phyloP scores from a whole-genome alignment of 805 yeast genomes.

The Naumovozyma dairenensis region DNA sequence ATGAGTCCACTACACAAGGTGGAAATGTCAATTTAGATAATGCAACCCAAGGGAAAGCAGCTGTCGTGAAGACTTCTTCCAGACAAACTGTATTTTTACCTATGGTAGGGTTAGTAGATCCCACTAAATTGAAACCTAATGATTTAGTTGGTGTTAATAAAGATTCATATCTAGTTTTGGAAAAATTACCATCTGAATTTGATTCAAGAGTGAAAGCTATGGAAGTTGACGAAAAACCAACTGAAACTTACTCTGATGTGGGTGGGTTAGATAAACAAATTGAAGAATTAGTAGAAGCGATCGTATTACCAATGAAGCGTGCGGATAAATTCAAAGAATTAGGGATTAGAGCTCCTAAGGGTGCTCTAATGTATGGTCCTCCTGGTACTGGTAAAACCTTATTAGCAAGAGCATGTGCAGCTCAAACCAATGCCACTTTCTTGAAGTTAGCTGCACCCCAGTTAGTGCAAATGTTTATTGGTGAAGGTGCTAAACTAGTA shows the following conservation, averaged over 20 bases:
- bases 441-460: conserved; percentile 96
- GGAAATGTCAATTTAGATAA: conserved; percentile 92
- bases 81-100: conserved; percentile 96
- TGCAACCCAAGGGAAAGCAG: conserved; percentile 88
- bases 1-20: conserved; percentile 59
- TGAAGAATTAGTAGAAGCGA: conserved; percentile 96
- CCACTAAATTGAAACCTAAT: conserved; percentile 87
- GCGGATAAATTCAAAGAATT: conserved; percentile 89
- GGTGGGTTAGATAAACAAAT: conserved; percentile 98
- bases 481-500: conserved; percentile 96
- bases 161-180: conserved; percentile 87
- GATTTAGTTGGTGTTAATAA: conserved; percentile 96
- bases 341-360: conserved; percentile 97
- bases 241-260: conserved; percentile 92
- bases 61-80: conserved; percentile 94
- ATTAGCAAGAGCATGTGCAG: conserved; percentile 97
- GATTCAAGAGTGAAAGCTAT: conserved; percentile 96
- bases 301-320: conserved; percentile 96
- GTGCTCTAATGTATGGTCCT: conserved; percentile 97
- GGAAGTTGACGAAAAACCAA: conserved; percentile 99
- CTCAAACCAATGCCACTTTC: conserved; percentile 96
- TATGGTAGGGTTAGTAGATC: conserved; percentile 89
- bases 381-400: conserved; percentile 99
- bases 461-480: conserved; percentile 95
- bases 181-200: conserved; percentile 92